Evolutionary conservation across 306 rosid species (phyloP).

Genomic region (Purshia tridentata): DNA sequence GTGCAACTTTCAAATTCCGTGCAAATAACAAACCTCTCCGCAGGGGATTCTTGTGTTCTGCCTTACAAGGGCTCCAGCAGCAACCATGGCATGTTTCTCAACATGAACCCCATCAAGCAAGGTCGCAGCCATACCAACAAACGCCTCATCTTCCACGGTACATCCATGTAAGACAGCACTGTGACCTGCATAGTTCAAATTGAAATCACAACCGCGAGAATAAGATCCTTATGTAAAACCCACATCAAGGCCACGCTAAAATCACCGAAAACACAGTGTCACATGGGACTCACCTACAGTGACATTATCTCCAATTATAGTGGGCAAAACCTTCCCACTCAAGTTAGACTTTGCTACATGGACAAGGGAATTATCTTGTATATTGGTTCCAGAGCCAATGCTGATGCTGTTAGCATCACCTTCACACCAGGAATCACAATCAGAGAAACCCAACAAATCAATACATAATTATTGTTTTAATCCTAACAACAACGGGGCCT

Average conservation of each 20-base stretch:
- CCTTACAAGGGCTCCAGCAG: constrained; percentile 94
- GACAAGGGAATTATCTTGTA: constrained; percentile 95
- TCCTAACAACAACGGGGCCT: neutral
- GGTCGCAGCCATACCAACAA: constrained; percentile 94
- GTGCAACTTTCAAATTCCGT: neutral
- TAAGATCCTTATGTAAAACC: constrained; percentile 25
- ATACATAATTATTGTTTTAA: neutral
- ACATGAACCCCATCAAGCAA: constrained; percentile 88
- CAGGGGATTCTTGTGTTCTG: constrained; percentile 88
- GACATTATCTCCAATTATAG: constrained; percentile 85
- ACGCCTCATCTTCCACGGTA: constrained; percentile 93
- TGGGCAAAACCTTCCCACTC: constrained; percentile 88
- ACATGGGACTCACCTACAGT: constrained; percentile 74
- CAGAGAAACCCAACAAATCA: constrained; percentile 13
- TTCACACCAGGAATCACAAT: constrained; percentile 25
- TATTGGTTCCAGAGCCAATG: constrained; percentile 87
- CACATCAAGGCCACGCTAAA: constrained; percentile 17
- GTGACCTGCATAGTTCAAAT: constrained; percentile 55
- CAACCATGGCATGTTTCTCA: constrained; percentile 93
- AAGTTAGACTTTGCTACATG: constrained; percentile 87
- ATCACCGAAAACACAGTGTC: constrained; percentile 13
- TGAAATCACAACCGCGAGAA: neutral
- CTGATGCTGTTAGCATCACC: constrained; percentile 93
- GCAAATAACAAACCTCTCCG: constrained; percentile 70
- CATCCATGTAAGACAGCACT: constrained; percentile 93